Evolutionary conservation across 805 yeast species (phyloP), one percentile per base, ranked within the genome.

Genomic region (Candida pseudofarinosa): DNA sequence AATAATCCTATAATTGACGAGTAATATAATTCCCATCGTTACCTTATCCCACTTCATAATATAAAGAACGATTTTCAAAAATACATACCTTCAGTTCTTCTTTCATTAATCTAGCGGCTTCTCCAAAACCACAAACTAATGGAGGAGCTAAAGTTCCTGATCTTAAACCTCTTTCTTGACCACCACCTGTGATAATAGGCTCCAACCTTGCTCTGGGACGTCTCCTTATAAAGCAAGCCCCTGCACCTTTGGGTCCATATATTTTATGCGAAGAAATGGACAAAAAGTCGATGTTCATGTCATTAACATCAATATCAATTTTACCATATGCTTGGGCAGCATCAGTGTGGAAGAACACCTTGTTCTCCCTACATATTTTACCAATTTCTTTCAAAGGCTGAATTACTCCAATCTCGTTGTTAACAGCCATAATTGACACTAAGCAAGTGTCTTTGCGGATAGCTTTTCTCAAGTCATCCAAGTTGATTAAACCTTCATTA

Each of bases 81-180:
- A 41, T 41, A 47, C 49, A 20, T 47, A 46, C 53, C 19, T 69
- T 81, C 76, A 74, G 78, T 60, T 93, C 99, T 53, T 73, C 67
- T 42, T 62, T 64, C 77, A 88, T 84, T 47, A 93, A 65, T 59
- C 96, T 77, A 34, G 97, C 93, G 26, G 99, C 99, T 67, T 93
- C 98, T 48, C 99, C 99, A 62, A 93, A 88, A 0, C 99, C 99
- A 30, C 89, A 83, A 34, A 91, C 87, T 58, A 89, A 74, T 17
- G 98, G 96, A n/a, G 99, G 96, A 3, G 99, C 90, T 60, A 93
- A 76, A 20, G 99, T 93, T 47, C 99, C 99, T 4, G 96, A 86
- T 69, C 99, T 79, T 57, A 93, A 74, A 46, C 99, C 99, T 73
- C 99, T 85, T 71, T 93, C 99, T 71, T 93, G 99, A 41, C 99